These are phyloP conservation scores for Scedosporium aurantiacum DNA, from an alignment of 2,329 filamentous ascomycete genomes.

Conservation along the genomic window DNA sequence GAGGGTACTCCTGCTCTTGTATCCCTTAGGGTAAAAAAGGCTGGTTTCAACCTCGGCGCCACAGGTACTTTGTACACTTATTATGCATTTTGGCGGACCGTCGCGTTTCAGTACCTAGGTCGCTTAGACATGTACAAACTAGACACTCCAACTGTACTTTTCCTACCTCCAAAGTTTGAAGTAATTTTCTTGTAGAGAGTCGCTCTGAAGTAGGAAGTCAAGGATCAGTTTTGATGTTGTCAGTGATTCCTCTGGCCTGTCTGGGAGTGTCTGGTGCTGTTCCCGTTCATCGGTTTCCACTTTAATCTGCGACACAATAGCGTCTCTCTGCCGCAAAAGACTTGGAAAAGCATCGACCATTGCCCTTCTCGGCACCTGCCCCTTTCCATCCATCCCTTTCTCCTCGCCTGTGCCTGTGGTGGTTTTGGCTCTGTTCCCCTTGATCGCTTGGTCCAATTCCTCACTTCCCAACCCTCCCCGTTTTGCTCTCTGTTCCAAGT, in stretches of 20 bases:
- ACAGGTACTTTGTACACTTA: not conserved
- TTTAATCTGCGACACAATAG: constrained; percentile 5
- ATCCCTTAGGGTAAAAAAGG: not conserved
- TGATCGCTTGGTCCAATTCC: not conserved
- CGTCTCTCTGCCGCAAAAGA: not conserved
- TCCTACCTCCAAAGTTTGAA: not conserved
- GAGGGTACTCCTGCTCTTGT: not conserved
- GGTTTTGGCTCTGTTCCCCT: not conserved
- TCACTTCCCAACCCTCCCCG: not conserved
- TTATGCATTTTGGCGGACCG: not conserved
- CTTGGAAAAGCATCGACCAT: not conserved
- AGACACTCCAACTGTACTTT: not conserved
- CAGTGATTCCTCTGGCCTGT: not conserved
- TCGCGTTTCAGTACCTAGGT: not conserved
- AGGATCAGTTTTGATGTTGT: too few species aligned
- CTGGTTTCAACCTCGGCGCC: not conserved
- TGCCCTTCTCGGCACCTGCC: not conserved
- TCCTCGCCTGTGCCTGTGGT: not conserved
- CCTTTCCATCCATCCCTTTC: not conserved
- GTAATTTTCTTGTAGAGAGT: too few species aligned
- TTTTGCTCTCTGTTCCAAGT: not conserved
- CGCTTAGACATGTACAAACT: not conserved
- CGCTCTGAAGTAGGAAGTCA: too few species aligned
- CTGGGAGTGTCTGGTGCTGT: not conserved
- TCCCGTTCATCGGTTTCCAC: constrained; percentile 3